Evolutionary conservation across 176 grass and related monocot species (phyloP).

Genomic region (Cenchrus purpureus): DNA sequence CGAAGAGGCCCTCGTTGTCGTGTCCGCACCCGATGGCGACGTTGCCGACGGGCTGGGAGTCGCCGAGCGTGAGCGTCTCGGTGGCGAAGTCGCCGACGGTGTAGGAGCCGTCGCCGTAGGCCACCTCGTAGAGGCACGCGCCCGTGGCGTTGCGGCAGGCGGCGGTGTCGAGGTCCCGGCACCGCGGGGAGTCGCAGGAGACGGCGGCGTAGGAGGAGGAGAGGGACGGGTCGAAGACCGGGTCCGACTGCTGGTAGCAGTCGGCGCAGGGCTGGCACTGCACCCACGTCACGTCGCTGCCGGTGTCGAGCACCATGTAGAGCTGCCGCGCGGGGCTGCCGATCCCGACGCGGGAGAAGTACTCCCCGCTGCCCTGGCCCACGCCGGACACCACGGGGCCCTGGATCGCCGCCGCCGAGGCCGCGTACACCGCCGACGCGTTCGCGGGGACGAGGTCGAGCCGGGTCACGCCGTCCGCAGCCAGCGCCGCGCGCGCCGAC

Average conservation of each 20-base stretch:
- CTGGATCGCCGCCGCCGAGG: conserved; percentile 54
- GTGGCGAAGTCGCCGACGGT: conserved; percentile 91
- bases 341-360: conserved; percentile 85
- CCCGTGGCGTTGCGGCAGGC: conserved; percentile 82
- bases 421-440: not conserved
- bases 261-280: conserved; percentile 94
- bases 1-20: conserved; percentile 94
- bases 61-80: conserved; percentile 75
- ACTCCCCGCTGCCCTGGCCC: conserved; percentile 86
- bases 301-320: conserved; percentile 95
- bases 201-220: conserved; percentile 76
- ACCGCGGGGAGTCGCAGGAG: conserved; percentile 61
- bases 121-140: conserved; percentile 70
- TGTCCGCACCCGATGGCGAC: conserved; percentile 92
- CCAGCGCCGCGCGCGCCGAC: conserved; percentile 47
- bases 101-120: conserved; percentile 97
- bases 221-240: conserved; percentile 68
- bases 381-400: conserved; percentile 85
- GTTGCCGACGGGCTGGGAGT: conserved; percentile 49
- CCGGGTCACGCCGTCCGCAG: conserved; percentile 42
- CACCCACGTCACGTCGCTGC: conserved; percentile 94
- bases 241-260: conserved; percentile 94
- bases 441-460: conserved; percentile 50
- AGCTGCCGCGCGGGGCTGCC: conserved; percentile 68
- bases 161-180: conserved; percentile 72